Evolutionary conservation across 345 rosid species (phyloP).

Genomic region (Cardamine resedifolia): DNA sequence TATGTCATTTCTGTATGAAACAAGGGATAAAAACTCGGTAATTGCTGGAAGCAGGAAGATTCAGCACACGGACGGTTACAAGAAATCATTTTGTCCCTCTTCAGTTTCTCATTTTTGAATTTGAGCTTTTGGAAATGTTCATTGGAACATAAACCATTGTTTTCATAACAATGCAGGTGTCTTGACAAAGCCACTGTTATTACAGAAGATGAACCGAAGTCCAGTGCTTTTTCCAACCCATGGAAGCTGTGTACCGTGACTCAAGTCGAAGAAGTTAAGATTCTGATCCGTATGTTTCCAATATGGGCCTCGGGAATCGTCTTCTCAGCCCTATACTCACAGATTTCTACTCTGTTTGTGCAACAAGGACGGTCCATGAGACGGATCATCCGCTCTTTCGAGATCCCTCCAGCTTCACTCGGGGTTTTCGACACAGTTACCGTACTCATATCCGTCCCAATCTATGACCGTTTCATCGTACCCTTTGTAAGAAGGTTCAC

Average conservation of each 20-base stretch:
- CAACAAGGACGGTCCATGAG: conserved; percentile 88
- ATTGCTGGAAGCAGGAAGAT: conserved; percentile 71
- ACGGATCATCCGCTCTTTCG: conserved; percentile 58
- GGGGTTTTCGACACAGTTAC: conserved; percentile 61
- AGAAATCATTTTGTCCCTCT: conserved; percentile 40
- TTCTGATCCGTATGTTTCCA: conserved; percentile 81
- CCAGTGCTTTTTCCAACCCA: conserved; percentile 44
- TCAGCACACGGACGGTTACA: conserved; percentile 61
- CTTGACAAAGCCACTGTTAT: conserved; percentile 77
- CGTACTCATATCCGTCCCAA: conserved; percentile 71
- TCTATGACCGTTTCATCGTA: conserved; percentile 67
- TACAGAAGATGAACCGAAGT: conserved; percentile 51
- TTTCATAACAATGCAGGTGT: conserved; percentile 45
- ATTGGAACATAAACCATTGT: background rate
- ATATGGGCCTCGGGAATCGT: conserved; percentile 84
- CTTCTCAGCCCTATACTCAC: conserved; percentile 63
- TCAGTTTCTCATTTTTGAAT: background rate
- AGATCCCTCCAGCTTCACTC: conserved; percentile 76
- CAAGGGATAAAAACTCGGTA: conserved; percentile 49
- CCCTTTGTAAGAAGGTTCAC: conserved; percentile 74
- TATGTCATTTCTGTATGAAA: conserved; percentile 56
- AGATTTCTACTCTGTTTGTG: conserved; percentile 76
- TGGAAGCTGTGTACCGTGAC: conserved; percentile 83
- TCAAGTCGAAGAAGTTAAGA: conserved; percentile 87
- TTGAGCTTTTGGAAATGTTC: conserved; percentile 2